Percentiles rank a stretch among this genome's conserved stretches.
phyloP scores from a whole-genome alignment of 805 yeast species.

The Clavispora fructus region DNA sequence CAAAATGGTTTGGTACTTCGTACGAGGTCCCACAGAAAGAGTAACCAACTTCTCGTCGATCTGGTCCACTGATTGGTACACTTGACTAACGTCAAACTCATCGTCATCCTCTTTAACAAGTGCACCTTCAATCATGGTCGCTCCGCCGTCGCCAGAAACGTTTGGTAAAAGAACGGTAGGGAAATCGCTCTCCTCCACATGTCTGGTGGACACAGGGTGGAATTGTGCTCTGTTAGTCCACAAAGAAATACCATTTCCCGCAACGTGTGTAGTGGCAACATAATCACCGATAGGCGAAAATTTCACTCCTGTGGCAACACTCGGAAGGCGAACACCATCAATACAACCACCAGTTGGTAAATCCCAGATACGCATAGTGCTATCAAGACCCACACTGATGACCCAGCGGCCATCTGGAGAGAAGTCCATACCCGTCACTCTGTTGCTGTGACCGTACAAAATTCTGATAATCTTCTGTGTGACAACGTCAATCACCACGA shows the following conservation, averaged over 20 bases:
- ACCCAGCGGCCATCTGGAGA: slow-evolving; percentile 96
- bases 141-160: slow-evolving; percentile 72
- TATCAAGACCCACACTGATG: slow-evolving; percentile 74
- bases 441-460: slow-evolving; percentile 82
- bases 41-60: slow-evolving; percentile 62
- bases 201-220: slow-evolving; percentile 67
- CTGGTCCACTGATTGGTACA: slow-evolving; percentile 55
- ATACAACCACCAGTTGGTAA: slow-evolving; percentile 95
- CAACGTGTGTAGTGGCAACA: slow-evolving; percentile 88
- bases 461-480: slow-evolving; percentile 83
- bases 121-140: slow-evolving; percentile 72
- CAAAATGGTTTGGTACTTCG: slow-evolving; percentile 70
- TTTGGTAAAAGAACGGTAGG: slow-evolving; percentile 62
- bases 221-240: slow-evolving; percentile 94
- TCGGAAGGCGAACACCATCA: slow-evolving; percentile 76
- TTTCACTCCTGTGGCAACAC: slow-evolving; percentile 74
- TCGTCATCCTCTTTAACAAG: slow-evolving; percentile 39
- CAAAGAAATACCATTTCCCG: slow-evolving; percentile 80
- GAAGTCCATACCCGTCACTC: slow-evolving; percentile 84
- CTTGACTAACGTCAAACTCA: slow-evolving; percentile 29
- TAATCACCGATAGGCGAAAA: slow-evolving; percentile 86
- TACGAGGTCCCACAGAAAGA: slow-evolving; percentile 70
- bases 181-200: slow-evolving; percentile 72
- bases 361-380: slow-evolving; percentile 94
- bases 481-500: slow-evolving; percentile 74